phyloP scores from a whole-genome alignment of 1,284 basidiomycete species.

The Psilocybe mexicana region DNA sequence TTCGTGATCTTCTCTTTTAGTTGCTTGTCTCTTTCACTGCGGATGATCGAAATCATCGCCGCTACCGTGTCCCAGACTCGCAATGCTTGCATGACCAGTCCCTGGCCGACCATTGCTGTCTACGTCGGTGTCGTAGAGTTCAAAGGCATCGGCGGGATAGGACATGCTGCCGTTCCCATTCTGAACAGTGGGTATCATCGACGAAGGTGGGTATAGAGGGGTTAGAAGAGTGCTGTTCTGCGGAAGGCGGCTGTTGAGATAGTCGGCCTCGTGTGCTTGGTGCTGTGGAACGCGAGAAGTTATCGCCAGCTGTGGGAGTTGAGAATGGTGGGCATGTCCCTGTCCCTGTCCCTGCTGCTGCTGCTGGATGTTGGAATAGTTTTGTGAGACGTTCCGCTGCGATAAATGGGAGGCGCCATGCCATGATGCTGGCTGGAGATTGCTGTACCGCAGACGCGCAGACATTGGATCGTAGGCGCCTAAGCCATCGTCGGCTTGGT shows the following conservation, averaged over 20 bases:
- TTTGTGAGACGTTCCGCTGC: conserved; percentile 21
- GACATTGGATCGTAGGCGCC: conserved; percentile 27
- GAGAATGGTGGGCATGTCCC: conserved; percentile 27
- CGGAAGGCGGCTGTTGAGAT: conserved; percentile 35
- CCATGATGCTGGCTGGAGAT: conserved; percentile 35
- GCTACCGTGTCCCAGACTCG: conserved; percentile 35
- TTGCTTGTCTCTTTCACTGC: conserved; percentile 12
- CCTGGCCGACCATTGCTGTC: conserved; percentile 39
- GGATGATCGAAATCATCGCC: conserved; percentile 30
- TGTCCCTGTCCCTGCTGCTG: neutral
- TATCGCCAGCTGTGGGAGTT: conserved; percentile 25
- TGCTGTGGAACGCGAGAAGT: conserved; percentile 19
- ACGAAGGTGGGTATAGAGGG: conserved; percentile 38
- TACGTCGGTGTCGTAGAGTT: conserved; percentile 32
- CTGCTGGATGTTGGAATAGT: conserved; percentile 21
- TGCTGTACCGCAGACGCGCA: conserved; percentile 30
- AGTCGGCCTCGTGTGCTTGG: conserved; percentile 18
- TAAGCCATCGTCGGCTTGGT: conserved; percentile 31
- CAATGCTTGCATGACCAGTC: conserved; percentile 40
- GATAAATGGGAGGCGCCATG: conserved; percentile 26
- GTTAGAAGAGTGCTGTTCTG: conserved; percentile 47
- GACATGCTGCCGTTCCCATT: conserved; percentile 24
- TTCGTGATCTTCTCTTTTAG: too few relatives aligned
- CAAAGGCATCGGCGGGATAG: conserved; percentile 33
- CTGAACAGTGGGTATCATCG: conserved; percentile 32